These are phyloP conservation scores for Xylariaceae sp. DNA, from an alignment of 2,329 filamentous ascomycete species.

Conservation along the genomic window DNA sequence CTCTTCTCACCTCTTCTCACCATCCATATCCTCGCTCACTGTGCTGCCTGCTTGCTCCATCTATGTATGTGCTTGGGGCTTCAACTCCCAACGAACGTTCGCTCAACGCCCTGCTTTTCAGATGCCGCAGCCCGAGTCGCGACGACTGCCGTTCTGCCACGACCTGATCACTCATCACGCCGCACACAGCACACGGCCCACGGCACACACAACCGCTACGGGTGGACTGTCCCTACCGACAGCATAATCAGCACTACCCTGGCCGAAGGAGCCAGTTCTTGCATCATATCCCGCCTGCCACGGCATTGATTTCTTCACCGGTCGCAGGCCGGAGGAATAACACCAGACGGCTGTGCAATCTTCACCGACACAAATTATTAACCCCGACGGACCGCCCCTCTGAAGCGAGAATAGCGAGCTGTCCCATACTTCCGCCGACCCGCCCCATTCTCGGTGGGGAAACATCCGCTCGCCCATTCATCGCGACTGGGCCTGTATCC, in stretches of 20 bases:
- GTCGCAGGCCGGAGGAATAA: slow-evolving; percentile 5
- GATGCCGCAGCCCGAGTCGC: slow-evolving; percentile 1
- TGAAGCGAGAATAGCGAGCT: slow-evolving; percentile 13
- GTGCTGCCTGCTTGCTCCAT: background rate
- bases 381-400: slow-evolving; percentile 4
- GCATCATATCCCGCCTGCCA: background rate
- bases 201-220: background rate
- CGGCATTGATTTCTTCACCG: slow-evolving; percentile 10
- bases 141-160: slow-evolving; percentile 1
- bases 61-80: background rate
- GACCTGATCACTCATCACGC: slow-evolving; percentile 9
- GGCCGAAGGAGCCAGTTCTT: background rate
- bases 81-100: background rate
- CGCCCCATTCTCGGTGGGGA: slow-evolving; percentile 6
- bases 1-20: background rate
- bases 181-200: background rate
- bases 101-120: background rate
- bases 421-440: slow-evolving; percentile 3
- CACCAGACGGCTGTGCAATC: slow-evolving; percentile 20
- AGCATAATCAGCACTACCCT: background rate
- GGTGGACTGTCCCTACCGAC: background rate
- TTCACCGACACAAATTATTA: slow-evolving; percentile 18
- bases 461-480: slow-evolving; percentile 3
- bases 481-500: slow-evolving; percentile 5
- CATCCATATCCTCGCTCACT: background rate